Percentiles rank a stretch among this genome's conserved stretches.
Conservation (phyloP, 164 flowering plant genomes). For the Vitis riparia region DNA sequence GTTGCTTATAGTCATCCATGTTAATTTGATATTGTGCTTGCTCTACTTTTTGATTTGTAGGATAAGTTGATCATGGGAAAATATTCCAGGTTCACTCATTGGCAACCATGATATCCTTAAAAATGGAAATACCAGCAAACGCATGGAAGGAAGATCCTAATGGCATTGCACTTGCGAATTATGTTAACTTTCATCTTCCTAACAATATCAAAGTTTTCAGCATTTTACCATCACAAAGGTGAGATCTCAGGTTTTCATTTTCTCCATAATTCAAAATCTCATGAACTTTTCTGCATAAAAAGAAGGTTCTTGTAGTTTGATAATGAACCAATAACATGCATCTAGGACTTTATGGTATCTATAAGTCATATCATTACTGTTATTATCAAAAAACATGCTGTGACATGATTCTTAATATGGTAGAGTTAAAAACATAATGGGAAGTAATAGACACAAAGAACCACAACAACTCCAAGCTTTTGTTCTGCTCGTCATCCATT, state of each 20-base stretch:
- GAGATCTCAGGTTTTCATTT: slow-evolving; percentile 9
- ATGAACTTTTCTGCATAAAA: background rate
- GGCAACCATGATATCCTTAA: slow-evolving; percentile 78
- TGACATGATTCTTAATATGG: no score
- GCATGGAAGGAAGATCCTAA: slow-evolving; percentile 79
- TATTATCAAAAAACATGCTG: no score
- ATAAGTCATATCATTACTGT: no score
- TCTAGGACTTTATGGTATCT: background rate
- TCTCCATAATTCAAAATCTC: background rate
- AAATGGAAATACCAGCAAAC: slow-evolving; percentile 88
- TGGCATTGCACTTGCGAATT: slow-evolving; percentile 71
- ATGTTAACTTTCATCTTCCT: slow-evolving; percentile 68
- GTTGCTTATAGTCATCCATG: slow-evolving; percentile 6
- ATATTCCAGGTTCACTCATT: slow-evolving; percentile 78
- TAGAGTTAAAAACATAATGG: no score
- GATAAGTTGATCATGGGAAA: background rate
- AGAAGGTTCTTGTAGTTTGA: background rate
- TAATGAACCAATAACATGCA: background rate
- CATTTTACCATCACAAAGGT: slow-evolving; percentile 82
- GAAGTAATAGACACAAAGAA: no score
- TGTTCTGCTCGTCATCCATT: no score
- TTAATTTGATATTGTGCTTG: background rate
- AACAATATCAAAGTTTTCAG: slow-evolving; percentile 72
- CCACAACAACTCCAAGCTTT: no score
- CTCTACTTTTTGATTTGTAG: background rate